Base-by-base conservation (phyloP, 2,329 filamentous ascomycete genomes). In the Beauveria sp. region DNA sequence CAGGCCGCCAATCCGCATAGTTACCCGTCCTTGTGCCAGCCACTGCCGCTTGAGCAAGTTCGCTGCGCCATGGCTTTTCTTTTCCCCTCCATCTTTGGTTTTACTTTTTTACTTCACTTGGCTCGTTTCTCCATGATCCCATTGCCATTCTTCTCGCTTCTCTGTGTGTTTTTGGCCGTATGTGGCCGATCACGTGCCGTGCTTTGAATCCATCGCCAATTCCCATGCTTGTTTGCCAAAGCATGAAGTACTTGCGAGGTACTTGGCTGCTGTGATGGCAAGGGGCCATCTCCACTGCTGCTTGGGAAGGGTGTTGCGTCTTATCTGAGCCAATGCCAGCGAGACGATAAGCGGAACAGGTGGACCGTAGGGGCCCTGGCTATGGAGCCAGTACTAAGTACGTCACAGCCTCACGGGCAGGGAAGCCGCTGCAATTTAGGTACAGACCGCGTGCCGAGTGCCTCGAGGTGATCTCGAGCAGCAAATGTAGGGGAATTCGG, bases 281-380 rank as follows among this genome's bases (percentile, higher is more conserved):
- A 34, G 34, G 34, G 48, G 34, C 34, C 34, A 37, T 37, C 34
- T 37, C 34, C 34, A 37, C 34, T 37, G 34, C 34, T 14, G 5
- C 34, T 37, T 14, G 34, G 12, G 12, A 14, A 14, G 5, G 48
- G 48, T 51, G 28, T 28, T 20, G 26, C 26, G 26, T 16, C 53
- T 55, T 44, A 44, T 46, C 55, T 40, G 7, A 14, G 43, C 55
- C 55, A 57, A 57, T 57, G n/a, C 43, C 12, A 57, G 43, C 43
- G 28, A 28, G 18, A 14, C 43, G 55, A 57, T 57, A 57, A 37
- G 54, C n/a, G 20, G n/a, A 5, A 24, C 20, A 24, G 18, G 50
- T 40, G 34, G 50, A 14, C 20, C 2, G 26, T 12, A 44, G 40
- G 26, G 53, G 40, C 18, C 5, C 7, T 14, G 10, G n/a, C 26